Evolutionary conservation across 352 stramenopile genomes (phyloP), one percentile per base, ranked within the genome.

Genomic region (Pythium dissotocum): DNA sequence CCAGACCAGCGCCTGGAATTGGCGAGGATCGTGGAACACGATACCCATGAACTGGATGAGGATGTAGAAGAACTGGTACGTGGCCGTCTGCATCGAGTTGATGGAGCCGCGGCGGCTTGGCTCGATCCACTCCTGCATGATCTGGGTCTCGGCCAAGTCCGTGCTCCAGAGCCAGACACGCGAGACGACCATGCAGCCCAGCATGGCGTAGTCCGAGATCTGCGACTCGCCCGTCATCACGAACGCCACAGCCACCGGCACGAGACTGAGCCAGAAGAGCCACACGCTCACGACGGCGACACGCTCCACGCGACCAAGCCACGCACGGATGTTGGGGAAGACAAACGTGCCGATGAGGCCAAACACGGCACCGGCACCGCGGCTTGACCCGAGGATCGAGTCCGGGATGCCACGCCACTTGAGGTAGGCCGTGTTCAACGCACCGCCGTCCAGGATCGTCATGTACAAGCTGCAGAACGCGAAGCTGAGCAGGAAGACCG

Each of bases 91-190:
- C 67, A 73, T 73, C 16, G 67, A 69, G 61, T 73, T 73, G 57
- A 73, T 69, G n/a, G 67, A 30, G 16, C 67, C 67, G 6, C 67
- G 67, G 4, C 61, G 67, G 28, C 48, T 69, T 1, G 55, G 58
- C 57, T 73, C 61, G 57, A 73, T 63, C 67, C 67, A 73, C 35
- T 73, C 67, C 24, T 73, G 67, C 67, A 73, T 69, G 48, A 73
- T 66, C 61, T 73, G 67, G 35, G 67, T 73, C 56, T 73, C 67
- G 2, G 67, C 67, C 8, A 73, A 58, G 36, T 73, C 67, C 3
- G 67, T 59, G 40, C 67, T 73, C 67, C 67, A 73, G 7, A 73
- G 61, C 67, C 67, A 73, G 6, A 63, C 36, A 9, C 67, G 61
- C 16, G 67, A 73, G 13, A 66, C 30, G 28, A 69, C 59, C 48